Evolutionary conservation across 2,329 filamentous ascomycete genomes (phyloP).

Genomic region (Alternaria gansuensis): DNA sequence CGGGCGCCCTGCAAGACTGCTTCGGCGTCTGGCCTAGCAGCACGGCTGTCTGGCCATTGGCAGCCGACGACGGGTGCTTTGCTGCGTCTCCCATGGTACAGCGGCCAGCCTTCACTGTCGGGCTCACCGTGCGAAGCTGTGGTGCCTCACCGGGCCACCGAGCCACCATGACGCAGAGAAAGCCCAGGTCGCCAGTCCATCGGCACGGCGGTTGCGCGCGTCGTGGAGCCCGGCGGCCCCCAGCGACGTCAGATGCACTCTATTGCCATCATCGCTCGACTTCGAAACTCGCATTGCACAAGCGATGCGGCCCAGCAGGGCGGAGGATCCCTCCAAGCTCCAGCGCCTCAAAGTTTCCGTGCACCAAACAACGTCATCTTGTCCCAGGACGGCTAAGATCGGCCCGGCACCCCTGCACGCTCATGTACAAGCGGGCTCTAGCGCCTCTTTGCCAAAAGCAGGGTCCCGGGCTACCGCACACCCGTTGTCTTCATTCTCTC

Average conservation of each 20-base stretch:
- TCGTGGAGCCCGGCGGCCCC: constrained; percentile 3
- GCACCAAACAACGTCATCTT: constrained; percentile 31
- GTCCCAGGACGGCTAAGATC: constrained; percentile 19
- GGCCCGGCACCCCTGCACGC: constrained; percentile 10
- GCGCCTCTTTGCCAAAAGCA: constrained; percentile 24
- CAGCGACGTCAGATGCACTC: constrained; percentile 17
- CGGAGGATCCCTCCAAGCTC: constrained; percentile 23
- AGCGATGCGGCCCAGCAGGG: constrained; percentile 22
- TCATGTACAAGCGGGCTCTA: constrained; percentile 12
- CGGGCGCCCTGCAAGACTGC: constrained; percentile 22
- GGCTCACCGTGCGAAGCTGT: background rate
- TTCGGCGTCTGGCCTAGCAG: constrained; percentile 28
- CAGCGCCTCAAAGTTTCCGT: constrained; percentile 16
- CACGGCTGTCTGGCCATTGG: constrained; percentile 19
- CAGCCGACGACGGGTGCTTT: background rate
- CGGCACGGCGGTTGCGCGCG: constrained; percentile 4
- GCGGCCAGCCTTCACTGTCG: background rate
- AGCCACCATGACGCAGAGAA: constrained; percentile 14
- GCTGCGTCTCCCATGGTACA: background rate
- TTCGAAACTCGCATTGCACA: constrained; percentile 17
- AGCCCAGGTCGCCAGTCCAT: background rate
- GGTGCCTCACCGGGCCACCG: background rate
- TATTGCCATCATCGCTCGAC: constrained; percentile 1
- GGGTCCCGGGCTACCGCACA: constrained; percentile 22
- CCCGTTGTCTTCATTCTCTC: constrained; percentile 27